Base-by-base conservation (phyloP, 2,329 filamentous ascomycete genomes). In the Colletotrichum brevisporum region DNA sequence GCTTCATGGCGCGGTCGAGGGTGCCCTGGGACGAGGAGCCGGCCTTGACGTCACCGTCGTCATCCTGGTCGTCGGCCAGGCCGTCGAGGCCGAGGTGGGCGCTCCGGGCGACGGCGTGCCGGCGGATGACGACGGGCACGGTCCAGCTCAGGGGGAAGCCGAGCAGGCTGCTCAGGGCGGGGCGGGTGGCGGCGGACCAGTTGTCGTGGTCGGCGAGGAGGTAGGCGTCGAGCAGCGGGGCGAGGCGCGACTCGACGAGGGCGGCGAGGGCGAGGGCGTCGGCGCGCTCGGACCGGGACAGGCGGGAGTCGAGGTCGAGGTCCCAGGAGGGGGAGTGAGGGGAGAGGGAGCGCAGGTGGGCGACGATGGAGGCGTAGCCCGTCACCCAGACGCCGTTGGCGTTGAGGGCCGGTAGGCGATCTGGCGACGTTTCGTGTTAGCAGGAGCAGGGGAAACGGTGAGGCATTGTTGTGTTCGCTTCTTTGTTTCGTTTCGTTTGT, bases 191-290 rank as follows among this genome's bases (percentile, higher is more conserved):
- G 51, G 86, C 84, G 63, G 90, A 86, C 88, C 96, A 99, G 83
- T 98, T 98, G 72, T 94, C 90, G 66, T 92, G 93, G 39, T 94
- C 96, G 71, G 96, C 92, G 79, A 97, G 98, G 74, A 98, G 91
- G 59, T 91, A 95, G 66, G 98, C 90, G 74, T 97, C 93, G 74
- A 98, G 79, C 69, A 98, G 88, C 39, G 92, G 89, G 57, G 91
- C 89, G n/a, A 92, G 93, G 67, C 91, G 90, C 27, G 90, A 88
- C 77, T 90, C 85, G 73, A 98, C 83, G 80, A 95, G 95, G 71
- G 93, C 88, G 43, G 88, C 84, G 80, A 87, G 86, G 70, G 84
- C 89, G 72, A 83, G 76, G 55, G 76, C 73, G 74, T 89, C 86
- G 26, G 86, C 86, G 43, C 75, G 74, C 73, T 84, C 82, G 6